Percentiles rank a stretch among this genome's conserved stretches.
Evolutionary conservation across 2,329 filamentous ascomycete species (phyloP).

Genomic region (Aspergillus bombycis): DNA sequence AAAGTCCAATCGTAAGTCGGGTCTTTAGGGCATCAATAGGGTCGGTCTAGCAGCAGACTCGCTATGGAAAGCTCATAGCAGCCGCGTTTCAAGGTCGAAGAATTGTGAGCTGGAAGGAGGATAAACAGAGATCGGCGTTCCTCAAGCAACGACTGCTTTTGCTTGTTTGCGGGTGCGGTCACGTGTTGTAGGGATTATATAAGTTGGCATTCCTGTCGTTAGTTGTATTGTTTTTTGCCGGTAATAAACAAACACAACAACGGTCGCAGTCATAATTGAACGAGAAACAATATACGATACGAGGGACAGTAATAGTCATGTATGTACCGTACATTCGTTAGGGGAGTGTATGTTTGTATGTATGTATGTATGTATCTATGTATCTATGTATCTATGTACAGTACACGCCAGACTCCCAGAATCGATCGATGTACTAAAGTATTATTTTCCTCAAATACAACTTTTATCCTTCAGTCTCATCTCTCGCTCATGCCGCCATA

Average conservation of each 20-base stretch:
- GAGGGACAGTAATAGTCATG: neutral
- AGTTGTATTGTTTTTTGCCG: neutral
- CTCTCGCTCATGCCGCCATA: conserved; percentile 30
- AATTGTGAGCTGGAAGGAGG: conserved; percentile 27
- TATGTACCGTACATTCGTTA: neutral
- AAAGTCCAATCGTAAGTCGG: conserved; percentile 1
- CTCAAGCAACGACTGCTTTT: conserved; percentile 43
- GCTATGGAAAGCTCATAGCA: conserved; percentile 28
- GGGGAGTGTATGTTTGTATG: neutral
- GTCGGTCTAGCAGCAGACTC: conserved; percentile 14
- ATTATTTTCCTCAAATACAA: neutral
- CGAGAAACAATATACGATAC: neutral
- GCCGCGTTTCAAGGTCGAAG: conserved; percentile 23
- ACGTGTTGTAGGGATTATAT: conserved; percentile 32
- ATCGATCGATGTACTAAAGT: neutral
- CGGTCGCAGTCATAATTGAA: neutral
- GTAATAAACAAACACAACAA: neutral
- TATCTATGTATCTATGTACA: neutral
- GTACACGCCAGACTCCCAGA: neutral
- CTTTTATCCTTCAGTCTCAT: neutral
- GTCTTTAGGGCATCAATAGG: conserved; percentile 17
- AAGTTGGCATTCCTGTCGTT: conserved; percentile 24
- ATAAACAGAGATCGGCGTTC: conserved; percentile 46
- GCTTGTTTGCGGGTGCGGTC: conserved; percentile 30
- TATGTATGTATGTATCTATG: neutral